Evolutionary conservation across 2,329 filamentous ascomycete species (phyloP).

Genomic region (Zasmidium cellare): DNA sequence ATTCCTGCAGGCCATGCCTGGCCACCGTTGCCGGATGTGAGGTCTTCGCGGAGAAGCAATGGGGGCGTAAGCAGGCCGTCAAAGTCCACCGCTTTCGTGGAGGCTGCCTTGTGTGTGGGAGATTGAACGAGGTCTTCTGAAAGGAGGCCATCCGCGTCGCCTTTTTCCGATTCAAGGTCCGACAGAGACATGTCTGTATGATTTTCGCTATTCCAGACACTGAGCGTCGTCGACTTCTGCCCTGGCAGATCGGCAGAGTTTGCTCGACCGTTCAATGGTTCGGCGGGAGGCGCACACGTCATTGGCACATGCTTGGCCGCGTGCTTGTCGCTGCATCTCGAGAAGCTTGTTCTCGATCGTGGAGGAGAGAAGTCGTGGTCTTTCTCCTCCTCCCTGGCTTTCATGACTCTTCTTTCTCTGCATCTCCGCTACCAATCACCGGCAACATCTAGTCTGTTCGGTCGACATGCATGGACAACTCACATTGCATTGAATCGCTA

Average conservation of each 20-base stretch:
- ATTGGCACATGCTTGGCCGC: slow-evolving; percentile 7
- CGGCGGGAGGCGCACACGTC: not conserved
- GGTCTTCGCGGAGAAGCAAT: slow-evolving; percentile 79
- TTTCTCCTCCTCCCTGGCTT: not conserved
- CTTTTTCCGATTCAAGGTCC: slow-evolving; percentile 7
- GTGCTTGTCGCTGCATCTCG: slow-evolving; percentile 1
- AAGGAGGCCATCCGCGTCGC: slow-evolving; percentile 44
- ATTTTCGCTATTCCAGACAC: not conserved
- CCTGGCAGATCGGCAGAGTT: slow-evolving; percentile 5
- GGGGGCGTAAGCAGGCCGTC: slow-evolving; percentile 69
- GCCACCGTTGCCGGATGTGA: slow-evolving; percentile 85
- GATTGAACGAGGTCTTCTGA: slow-evolving; percentile 58
- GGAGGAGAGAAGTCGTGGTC: not conserved
- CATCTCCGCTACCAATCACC: not conserved
- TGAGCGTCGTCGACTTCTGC: not conserved
- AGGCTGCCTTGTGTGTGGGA: slow-evolving; percentile 53
- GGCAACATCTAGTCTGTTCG: not conserved
- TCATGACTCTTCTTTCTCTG: not conserved
- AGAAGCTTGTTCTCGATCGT: not conserved
- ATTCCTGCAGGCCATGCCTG: slow-evolving; percentile 94
- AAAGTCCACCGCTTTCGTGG: slow-evolving; percentile 61
- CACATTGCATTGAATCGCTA: not conserved
- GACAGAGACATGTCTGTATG: slow-evolving; percentile 9
- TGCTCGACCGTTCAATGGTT: not conserved
- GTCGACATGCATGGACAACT: not conserved